Conservation (phyloP, 2,329 filamentous ascomycete genomes). For the Emergomyces africanus region DNA sequence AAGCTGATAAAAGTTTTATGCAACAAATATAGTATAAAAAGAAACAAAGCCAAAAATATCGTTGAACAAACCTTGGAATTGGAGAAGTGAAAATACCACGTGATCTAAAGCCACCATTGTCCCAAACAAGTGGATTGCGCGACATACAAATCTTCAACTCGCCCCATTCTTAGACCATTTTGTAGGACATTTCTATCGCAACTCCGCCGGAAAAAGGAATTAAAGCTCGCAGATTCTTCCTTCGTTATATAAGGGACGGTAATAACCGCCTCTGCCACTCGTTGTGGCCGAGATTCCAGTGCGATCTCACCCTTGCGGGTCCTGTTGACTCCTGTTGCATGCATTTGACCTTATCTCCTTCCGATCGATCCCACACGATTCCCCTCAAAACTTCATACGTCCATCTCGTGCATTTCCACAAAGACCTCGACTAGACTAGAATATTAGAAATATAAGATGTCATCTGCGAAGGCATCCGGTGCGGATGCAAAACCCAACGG, state of each 20-base stretch:
- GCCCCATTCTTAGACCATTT: neutral
- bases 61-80: too few species aligned
- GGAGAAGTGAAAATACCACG: neutral
- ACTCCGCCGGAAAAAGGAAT: neutral
- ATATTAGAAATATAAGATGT: conserved; percentile 19
- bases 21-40: neutral
- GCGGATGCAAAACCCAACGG: conserved; percentile 30
- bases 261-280: neutral
- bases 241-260: neutral
- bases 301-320: neutral
- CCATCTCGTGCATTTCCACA: neutral
- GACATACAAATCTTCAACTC: neutral
- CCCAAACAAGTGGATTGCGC: neutral
- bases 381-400: neutral
- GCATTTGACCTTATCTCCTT: neutral
- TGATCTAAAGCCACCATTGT: conserved; percentile 1
- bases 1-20: too few species aligned
- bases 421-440: neutral
- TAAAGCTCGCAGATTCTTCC: neutral
- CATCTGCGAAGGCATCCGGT: conserved; percentile 35
- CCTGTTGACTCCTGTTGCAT: too few species aligned
- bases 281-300: neutral
- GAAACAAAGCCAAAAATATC: neutral
- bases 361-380: too few species aligned
- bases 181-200: neutral